Evolutionary conservation across 2,329 filamentous ascomycete genomes (phyloP), one percentile per base, ranked within the genome.

Genomic region (Aspergillus uvarum): DNA sequence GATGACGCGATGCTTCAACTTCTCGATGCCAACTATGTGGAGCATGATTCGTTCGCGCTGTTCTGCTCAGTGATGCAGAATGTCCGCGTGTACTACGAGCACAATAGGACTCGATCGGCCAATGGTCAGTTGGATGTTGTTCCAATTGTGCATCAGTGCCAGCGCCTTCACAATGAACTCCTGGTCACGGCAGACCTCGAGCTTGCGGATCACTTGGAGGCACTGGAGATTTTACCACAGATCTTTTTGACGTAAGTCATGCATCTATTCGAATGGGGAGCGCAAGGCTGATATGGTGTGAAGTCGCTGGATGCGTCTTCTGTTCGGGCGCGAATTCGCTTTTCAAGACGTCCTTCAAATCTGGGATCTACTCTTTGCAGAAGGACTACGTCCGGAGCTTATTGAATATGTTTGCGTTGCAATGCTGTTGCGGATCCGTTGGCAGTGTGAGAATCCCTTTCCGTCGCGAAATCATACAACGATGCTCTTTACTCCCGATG

Each of bases 261-360:
- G 56, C 16, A 55, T 35, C 35, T 44, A 29, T 24, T 22, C 19
- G 4, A 21, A 38, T 3, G 5, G 11, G 22, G 11, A 44, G 32
- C 31, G 14, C 32, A 50, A 52, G 21, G 11, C 42, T 61, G 64
- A 54, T 50, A 62, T 70, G 47, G 59, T 70, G 51, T 67, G 4
- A 47, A 61, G 42, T 16, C 92, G 95, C 59, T 99, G 95, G 95
- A 90, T 98, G 59, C 87, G 95, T 29, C 85, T 99, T 1, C 79
- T 99, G 0, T 98, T 98, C 71, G 93, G 94, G 52, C 86, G 95
- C 65, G 95, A 99, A 74, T 98, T 97, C 68, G 87, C 91, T 0
- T 96, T 98, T 62, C 87, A 93, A 56, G 87, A 96, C 63, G 84
- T 93, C 47, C 83, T 99, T 42, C 80, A 86, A 22, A 83, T 99